A percentile compares a stretch with the other conserved stretches of the same genome.
These are phyloP conservation scores for Sarocladium brachiariae DNA, from an alignment of 2,329 filamentous ascomycete species.

Conservation along the genomic window DNA sequence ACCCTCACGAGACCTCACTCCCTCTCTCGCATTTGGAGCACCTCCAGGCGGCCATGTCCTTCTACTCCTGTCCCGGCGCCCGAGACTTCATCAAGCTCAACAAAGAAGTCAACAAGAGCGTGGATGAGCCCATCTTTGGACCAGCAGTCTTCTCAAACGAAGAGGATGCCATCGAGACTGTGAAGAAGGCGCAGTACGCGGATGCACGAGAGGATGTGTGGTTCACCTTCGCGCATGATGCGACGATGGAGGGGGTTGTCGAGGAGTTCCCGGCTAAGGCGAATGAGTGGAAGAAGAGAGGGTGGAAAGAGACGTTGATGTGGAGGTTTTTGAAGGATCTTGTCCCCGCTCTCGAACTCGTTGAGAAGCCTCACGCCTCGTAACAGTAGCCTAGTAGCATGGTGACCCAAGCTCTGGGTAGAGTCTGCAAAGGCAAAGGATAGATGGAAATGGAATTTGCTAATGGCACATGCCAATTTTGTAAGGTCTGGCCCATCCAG, in stretches of 20 bases:
- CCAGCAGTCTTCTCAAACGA: not conserved
- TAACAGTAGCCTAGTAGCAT: too few species aligned
- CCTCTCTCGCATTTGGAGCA: not conserved
- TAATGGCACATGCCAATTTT: too few species aligned
- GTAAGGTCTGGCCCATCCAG: too few species aligned
- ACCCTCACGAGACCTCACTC: conserved; percentile 20
- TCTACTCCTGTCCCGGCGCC: not conserved
- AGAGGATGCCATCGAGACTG: not conserved
- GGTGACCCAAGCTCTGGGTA: too few species aligned
- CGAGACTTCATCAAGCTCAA: not conserved
- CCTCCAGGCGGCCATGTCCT: not conserved
- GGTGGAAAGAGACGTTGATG: conserved; percentile 16
- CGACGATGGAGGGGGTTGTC: conserved; percentile 13
- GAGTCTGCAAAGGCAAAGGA: too few species aligned
- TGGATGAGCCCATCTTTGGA: not conserved
- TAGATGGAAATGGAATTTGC: too few species aligned
- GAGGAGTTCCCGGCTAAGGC: conserved; percentile 17
- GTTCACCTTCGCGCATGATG: conserved; percentile 20
- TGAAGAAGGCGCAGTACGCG: conserved; percentile 13
- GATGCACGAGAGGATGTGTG: conserved; percentile 19
- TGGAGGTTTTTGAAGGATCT: conserved; percentile 19
- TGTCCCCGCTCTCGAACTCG: not conserved
- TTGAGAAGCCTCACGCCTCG: too few species aligned
- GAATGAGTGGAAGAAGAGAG: conserved; percentile 18
- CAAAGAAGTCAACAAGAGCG: not conserved